Percentiles rank a stretch among this genome's conserved stretches.
phyloP scores from a whole-genome alignment of 1,284 basidiomycete species.

The Malassezia obtusa region DNA sequence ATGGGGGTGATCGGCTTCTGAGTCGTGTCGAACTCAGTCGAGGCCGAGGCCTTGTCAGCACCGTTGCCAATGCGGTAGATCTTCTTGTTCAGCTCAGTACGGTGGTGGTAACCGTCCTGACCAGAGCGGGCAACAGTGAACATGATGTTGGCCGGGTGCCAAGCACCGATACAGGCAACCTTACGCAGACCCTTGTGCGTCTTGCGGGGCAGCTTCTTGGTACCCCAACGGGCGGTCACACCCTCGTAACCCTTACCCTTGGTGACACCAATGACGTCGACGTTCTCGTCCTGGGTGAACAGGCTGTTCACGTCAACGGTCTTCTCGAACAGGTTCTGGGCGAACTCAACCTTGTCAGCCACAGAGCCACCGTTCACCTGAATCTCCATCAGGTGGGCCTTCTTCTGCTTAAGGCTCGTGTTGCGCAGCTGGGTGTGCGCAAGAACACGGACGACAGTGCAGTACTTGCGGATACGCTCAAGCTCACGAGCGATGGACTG shows the following conservation, averaged over 20 bases:
- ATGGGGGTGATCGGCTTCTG: slow-evolving; percentile 88
- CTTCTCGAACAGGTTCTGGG: slow-evolving; percentile 94
- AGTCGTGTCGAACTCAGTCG: slow-evolving; percentile 58
- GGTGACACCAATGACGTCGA: slow-evolving; percentile 96
- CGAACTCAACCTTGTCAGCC: slow-evolving; percentile 95
- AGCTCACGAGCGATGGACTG: slow-evolving; percentile 89
- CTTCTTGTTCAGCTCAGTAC: slow-evolving; percentile 89
- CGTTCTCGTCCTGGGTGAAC: slow-evolving; percentile 93
- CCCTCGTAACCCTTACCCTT: slow-evolving; percentile 99
- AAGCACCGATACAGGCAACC: slow-evolving; percentile 93
- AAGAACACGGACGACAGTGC: slow-evolving; percentile 97
- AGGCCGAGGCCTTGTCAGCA: slow-evolving; percentile 69
- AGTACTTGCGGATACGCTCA: slow-evolving; percentile 99
- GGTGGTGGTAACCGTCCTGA: slow-evolving; percentile 98
- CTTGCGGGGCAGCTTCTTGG: slow-evolving; percentile 96
- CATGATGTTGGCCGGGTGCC: slow-evolving; percentile 99
- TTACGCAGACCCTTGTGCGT: slow-evolving; percentile 99
- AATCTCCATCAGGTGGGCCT: slow-evolving; percentile 99
- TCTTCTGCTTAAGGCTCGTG: slow-evolving; percentile 97
- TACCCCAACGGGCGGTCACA: slow-evolving; percentile 98
- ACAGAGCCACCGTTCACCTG: slow-evolving; percentile 97
- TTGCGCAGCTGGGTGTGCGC: slow-evolving; percentile 91
- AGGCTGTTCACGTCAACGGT: slow-evolving; percentile 73
- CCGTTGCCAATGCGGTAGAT: slow-evolving; percentile 81
- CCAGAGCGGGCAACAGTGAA: slow-evolving; percentile 99